Percentiles rank a stretch among this genome's conserved stretches.
Conservation (phyloP, 257 asterid species). For the Prunella vulgaris region DNA sequence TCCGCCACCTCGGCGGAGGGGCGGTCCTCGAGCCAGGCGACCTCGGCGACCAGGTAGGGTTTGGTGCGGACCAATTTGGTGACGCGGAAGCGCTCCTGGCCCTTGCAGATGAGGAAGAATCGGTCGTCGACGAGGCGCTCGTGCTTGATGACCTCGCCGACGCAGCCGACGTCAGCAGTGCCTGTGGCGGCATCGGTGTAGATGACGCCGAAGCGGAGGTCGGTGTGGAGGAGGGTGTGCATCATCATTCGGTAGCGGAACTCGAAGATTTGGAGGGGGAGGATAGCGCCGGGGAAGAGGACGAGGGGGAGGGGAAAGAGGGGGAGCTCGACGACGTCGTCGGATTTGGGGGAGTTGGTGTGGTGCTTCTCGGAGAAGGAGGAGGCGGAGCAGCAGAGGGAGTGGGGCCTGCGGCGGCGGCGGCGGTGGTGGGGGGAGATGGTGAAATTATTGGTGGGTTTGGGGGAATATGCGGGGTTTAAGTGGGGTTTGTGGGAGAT, state of each 20-base stretch:
- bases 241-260: conserved; percentile 96
- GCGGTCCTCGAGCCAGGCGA: conserved; percentile 91
- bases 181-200: conserved; percentile 85
- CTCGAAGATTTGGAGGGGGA: conserved; percentile 92
- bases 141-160: conserved; percentile 87
- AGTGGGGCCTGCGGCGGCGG: conserved; percentile 37
- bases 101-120: conserved; percentile 84
- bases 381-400: conserved; percentile 76
- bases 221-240: conserved; percentile 96
- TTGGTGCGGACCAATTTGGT: conserved; percentile 64
- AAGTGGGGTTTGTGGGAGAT: conserved; percentile 47
- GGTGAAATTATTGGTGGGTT: conserved; percentile 24
- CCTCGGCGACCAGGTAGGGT: conserved; percentile 92
- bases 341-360: conserved; percentile 52
- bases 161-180: conserved; percentile 90
- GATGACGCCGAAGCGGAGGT: conserved; percentile 95
- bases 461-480: conserved; percentile 26
- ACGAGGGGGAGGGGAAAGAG: conserved; percentile 90
- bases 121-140: conserved; percentile 94
- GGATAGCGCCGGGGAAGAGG: conserved; percentile 89
- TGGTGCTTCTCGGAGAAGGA: conserved; percentile 81
- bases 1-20: conserved; percentile 79
- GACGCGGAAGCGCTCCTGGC: conserved; percentile 93
- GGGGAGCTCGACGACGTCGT: conserved; percentile 87
- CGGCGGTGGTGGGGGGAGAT: conserved; percentile 29